A percentile compares a stretch with the other conserved stretches of the same genome.
Conservation (phyloP, 345 rosid species). For the Capsella bursapastoris region DNA sequence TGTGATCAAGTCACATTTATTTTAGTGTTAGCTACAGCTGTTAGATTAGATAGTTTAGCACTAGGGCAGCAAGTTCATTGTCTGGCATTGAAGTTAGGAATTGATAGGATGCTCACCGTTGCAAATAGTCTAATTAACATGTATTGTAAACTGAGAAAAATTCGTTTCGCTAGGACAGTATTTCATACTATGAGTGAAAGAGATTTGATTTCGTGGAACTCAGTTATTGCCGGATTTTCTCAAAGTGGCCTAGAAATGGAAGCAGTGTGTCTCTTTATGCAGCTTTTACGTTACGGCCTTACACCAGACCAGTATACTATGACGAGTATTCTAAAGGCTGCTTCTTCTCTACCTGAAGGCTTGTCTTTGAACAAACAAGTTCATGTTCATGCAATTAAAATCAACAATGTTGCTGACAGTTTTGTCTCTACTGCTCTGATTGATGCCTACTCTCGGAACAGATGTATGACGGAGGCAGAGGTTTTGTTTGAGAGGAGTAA, state of each 20-base stretch:
- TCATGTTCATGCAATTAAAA: slow-evolving; percentile 59
- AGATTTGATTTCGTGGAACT: slow-evolving; percentile 72
- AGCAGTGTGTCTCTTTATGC: slow-evolving; percentile 50
- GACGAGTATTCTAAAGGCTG: slow-evolving; percentile 60
- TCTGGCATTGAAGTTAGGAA: slow-evolving; percentile 54
- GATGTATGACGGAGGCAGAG: slow-evolving; percentile 59
- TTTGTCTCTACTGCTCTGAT: slow-evolving; percentile 64
- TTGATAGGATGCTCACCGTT: slow-evolving; percentile 50
- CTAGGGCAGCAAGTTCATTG: slow-evolving; percentile 58
- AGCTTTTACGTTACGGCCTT: slow-evolving; percentile 47
- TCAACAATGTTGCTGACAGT: slow-evolving; percentile 43
- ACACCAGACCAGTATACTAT: slow-evolving; percentile 60
- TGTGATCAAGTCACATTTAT: slow-evolving; percentile 57
- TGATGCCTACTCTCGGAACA: slow-evolving; percentile 56
- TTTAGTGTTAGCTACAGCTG: slow-evolving; percentile 54
- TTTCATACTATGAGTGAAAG: slow-evolving; percentile 52
- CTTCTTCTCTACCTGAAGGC: slow-evolving; percentile 54
- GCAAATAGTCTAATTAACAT: slow-evolving; percentile 59
- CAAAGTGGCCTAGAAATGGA: slow-evolving; percentile 52
- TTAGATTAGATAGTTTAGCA: slow-evolving; percentile 41
- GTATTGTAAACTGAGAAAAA: slow-evolving; percentile 56
- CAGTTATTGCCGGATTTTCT: slow-evolving; percentile 53
- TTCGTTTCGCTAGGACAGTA: slow-evolving; percentile 41
- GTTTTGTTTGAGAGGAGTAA: slow-evolving; percentile 45
- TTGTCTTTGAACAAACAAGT: slow-evolving; percentile 53